phyloP scores from a whole-genome alignment of 306 rosid genomes.

The Prunus armeniaca region DNA sequence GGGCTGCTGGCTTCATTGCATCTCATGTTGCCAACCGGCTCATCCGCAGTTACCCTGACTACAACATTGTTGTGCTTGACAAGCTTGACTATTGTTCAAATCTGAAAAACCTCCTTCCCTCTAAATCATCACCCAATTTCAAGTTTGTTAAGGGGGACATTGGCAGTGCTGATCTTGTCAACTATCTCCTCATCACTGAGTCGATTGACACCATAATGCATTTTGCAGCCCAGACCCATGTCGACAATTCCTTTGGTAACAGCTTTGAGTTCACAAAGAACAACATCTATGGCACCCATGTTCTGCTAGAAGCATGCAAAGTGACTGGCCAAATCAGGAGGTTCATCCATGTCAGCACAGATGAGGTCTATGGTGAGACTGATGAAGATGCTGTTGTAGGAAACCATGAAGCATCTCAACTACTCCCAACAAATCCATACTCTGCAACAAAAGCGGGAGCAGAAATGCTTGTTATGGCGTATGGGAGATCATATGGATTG shows the following conservation, averaged over 20 bases:
- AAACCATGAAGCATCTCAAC: constrained; percentile 92
- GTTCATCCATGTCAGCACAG: constrained; percentile 94
- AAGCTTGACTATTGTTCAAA: constrained; percentile 92
- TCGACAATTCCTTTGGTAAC: constrained; percentile 86
- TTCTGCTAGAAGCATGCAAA: constrained; percentile 87
- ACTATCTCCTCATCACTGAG: constrained; percentile 81
- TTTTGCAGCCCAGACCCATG: constrained; percentile 97
- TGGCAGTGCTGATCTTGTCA: constrained; percentile 91
- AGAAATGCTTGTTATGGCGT: constrained; percentile 97
- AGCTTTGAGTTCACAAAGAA: constrained; percentile 96
- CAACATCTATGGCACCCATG: constrained; percentile 91
- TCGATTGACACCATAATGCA: constrained; percentile 87
- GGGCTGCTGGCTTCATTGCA: constrained; percentile 94
- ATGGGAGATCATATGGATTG: constrained; percentile 82
- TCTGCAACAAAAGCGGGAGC: constrained; percentile 96
- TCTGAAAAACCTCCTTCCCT: constrained; percentile 78
- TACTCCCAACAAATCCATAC: constrained; percentile 88
- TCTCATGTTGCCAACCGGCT: constrained; percentile 94
- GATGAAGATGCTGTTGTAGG: constrained; percentile 92
- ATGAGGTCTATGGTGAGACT: constrained; percentile 93
- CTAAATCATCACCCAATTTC: constrained; percentile 70
- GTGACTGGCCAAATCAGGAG: constrained; percentile 87
- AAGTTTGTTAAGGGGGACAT: constrained; percentile 94
- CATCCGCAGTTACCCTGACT: constrained; percentile 63
- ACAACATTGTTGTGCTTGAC: constrained; percentile 90